Evolutionary conservation across 345 rosid genomes (phyloP), one percentile per base, ranked within the genome.

Genomic region (Brassica nigra): DNA sequence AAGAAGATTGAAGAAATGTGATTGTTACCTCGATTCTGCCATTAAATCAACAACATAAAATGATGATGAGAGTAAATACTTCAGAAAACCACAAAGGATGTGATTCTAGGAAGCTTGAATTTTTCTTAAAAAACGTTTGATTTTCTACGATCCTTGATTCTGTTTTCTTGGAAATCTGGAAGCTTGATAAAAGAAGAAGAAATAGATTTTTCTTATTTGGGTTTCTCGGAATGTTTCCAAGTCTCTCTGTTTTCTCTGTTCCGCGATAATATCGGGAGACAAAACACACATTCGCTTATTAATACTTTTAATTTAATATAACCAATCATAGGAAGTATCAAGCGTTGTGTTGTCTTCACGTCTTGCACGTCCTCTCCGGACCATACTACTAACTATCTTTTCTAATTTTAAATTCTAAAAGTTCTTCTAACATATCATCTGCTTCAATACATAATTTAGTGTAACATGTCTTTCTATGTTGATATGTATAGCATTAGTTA

Each of bases 191-290:
- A 49, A 49, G 15, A 44, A 49, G 27, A 49, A 49, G 57, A 49
- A 49, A 49, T 49, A 49, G 57, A 66, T 39, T 57, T 20, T 70
- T 62, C 75, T 62, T 77, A 69, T 12, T 70, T 63, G 69, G 54
- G 63, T 77, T 66, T n/a, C 28, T 29, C 42, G 44, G 61, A 78
- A 78, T 9, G 7, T 29, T 68, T 73, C 70, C 6, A 74, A 80
- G 75, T 80, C 79, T 79, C 78, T 80, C 78, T 70, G 81, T 83
- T 84, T 78, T 49, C 75, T 80, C 57, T 76, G 73, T 83, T 82
- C 80, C 58, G 77, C 90, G 81, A 78, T 62, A 86, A 80, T 71
- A n/a, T 81, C 85, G 90, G 79, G 20, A 62, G 30, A 54, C 11
- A 34, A 79, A 49, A 49, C 30, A 62, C 79, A 80, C 70, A 74